Base-by-base conservation (phyloP, 805 yeast species). In the Kluyveromyces nonfermentans region DNA sequence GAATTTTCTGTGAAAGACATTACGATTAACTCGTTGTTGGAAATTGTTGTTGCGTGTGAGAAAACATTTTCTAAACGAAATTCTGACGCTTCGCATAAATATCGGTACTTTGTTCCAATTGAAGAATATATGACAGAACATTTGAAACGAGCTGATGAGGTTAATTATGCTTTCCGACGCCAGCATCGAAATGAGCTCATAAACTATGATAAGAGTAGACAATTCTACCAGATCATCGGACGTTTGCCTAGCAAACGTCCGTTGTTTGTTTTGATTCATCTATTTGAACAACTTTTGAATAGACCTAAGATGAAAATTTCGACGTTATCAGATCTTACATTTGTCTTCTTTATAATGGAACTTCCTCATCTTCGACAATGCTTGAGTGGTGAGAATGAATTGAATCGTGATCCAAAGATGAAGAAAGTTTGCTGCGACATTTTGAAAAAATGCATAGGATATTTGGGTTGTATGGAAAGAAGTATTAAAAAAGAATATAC, bases 271-370 rank as follows among this genome's bases (percentile, higher is more conserved):
- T 68, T 87, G 31, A 57, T 86, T 16, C 52, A 66, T 4, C 75
- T 81, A 0, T 72, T 76, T 2, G 64, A 74, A 37, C 69, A 70
- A 6, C 64, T 80, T 2, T 60, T 86, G 18, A 76, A 73, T 46
- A 69, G 78, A 21, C 78, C 80, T 1, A 65, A 69, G 5, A 56
- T 37, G 6, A 28, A 55, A 0, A 48, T 68, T 34, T 57, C 67
- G 7, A 63, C 68, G 2, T 17, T 41, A 1, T 36, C 35, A 1
- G 68, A 74, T 17, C 58, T 79, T 22, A 58, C 67, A 36, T 84
- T 86, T 82, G 52, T 85, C 1, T 61, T 85, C 15, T 75, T 85
- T 3, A 62, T 85, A 10, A 60, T 82, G 41, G 89, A 84, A 46
- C 75, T 81, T 25, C 96, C 96, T 0, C 68, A 74, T 5, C 60